Evolutionary conservation across 2,329 filamentous ascomycete species (phyloP).

Genomic region (Pestalotiopsis sp.): DNA sequence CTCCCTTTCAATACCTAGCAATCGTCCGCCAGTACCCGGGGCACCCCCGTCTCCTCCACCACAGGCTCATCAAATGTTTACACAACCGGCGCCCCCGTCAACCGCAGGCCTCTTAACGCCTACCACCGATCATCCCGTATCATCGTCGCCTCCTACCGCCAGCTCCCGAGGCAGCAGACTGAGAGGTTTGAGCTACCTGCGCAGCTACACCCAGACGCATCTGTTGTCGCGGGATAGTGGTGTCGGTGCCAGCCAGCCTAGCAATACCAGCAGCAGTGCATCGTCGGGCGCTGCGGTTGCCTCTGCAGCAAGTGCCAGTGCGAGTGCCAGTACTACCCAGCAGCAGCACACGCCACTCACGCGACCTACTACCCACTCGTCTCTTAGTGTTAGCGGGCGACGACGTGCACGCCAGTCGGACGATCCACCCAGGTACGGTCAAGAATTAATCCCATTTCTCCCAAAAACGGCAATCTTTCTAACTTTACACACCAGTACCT

Average conservation of each 20-base stretch:
- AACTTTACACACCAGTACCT: neutral
- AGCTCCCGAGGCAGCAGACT: conserved; percentile 27
- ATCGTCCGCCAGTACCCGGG: neutral
- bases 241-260: neutral
- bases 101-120: conserved; percentile 30
- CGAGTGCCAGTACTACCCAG: neutral
- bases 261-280: neutral
- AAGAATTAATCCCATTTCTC: neutral
- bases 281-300: neutral
- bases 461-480: neutral
- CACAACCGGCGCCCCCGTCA: conserved; percentile 29
- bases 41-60: conserved; percentile 3
- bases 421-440: conserved; percentile 4
- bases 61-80: conserved; percentile 27
- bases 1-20: neutral
- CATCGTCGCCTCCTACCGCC: conserved; percentile 19
- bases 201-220: conserved; percentile 22
- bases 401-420: conserved; percentile 3
- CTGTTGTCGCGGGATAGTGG: conserved; percentile 16
- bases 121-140: conserved; percentile 24
- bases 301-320: neutral
- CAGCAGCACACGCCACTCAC: conserved; percentile 4
- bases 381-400: conserved; percentile 4
- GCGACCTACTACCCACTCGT: conserved; percentile 6
- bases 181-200: conserved; percentile 30